phyloP scores from a whole-genome alignment of 768 basidiomycete genomes.

The Sporobolomyces pararoseus region DNA sequence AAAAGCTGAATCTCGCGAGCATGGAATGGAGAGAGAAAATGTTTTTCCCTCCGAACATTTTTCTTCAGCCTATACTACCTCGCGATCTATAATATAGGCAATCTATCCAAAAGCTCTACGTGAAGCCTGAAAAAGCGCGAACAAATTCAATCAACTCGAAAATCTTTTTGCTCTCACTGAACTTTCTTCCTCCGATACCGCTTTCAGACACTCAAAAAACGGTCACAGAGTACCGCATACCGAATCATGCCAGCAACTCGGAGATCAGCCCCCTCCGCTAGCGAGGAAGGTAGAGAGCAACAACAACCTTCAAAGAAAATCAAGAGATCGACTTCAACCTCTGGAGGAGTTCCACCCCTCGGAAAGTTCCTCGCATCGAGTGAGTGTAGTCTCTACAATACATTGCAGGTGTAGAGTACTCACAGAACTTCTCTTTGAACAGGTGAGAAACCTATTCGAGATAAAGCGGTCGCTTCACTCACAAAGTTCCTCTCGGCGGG shows the following conservation, averaged over 20 bases:
- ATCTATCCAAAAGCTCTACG: too few species aligned
- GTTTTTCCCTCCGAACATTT: too few species aligned
- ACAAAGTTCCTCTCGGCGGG: slow-evolving; percentile 66
- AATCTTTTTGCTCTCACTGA: not conserved
- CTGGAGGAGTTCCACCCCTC: slow-evolving; percentile 51
- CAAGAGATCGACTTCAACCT: not conserved
- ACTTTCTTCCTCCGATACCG: not conserved
- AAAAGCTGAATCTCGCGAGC: too few species aligned
- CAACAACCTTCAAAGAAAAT: not conserved
- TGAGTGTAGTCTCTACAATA: slow-evolving; percentile 63
- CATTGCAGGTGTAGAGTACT: not conserved
- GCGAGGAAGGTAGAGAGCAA: not conserved
- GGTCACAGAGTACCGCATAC: not conserved
- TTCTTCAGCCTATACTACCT: too few species aligned
- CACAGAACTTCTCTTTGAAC: not conserved
- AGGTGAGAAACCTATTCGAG: slow-evolving; percentile 78
- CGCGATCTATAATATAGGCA: too few species aligned
- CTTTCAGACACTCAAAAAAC: not conserved
- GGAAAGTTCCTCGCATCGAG: slow-evolving; percentile 90
- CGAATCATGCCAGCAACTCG: not conserved
- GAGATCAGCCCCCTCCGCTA: not conserved
- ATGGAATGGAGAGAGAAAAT: too few species aligned
- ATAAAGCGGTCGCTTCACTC: slow-evolving; percentile 80
- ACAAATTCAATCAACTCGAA: too few species aligned
- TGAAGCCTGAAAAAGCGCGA: too few species aligned